These are phyloP conservation scores for Boletus vinaceobasis DNA, from an alignment of 768 basidiomycete genomes.

Conservation along the genomic window DNA sequence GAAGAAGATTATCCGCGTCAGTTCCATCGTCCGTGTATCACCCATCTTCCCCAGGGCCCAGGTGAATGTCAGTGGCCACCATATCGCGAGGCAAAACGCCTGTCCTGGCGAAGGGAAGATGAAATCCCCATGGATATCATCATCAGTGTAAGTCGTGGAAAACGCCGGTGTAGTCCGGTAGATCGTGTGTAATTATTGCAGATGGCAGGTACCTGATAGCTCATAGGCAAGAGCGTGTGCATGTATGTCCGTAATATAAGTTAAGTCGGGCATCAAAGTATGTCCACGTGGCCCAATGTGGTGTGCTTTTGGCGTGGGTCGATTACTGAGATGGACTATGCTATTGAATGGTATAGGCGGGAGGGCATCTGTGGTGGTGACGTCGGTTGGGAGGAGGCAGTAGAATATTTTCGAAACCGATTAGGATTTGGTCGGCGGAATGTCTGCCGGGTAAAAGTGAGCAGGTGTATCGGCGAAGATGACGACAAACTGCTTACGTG, in stretches of 20 bases:
- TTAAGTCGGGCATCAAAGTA: slow-evolving; percentile 16
- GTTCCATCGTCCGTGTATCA: slow-evolving; percentile 21
- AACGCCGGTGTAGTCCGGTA: slow-evolving; percentile 12
- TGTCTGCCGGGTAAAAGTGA: slow-evolving; percentile 21
- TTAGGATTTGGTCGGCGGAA: slow-evolving; percentile 33
- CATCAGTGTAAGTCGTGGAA: slow-evolving; percentile 24
- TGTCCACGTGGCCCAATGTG: slow-evolving; percentile 10
- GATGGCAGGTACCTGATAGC: slow-evolving; percentile 16
- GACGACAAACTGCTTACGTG: slow-evolving; percentile 35
- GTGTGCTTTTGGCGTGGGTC: slow-evolving; percentile 14
- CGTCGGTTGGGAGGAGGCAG: slow-evolving; percentile 16
- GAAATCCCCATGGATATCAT: slow-evolving; percentile 25
- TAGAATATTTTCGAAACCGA: slow-evolving; percentile 23
- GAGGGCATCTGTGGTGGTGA: slow-evolving; percentile 34
- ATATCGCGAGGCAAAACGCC: slow-evolving; percentile 1
- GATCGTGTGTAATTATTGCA: slow-evolving; percentile 29
- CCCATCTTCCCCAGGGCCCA: slow-evolving; percentile 1
- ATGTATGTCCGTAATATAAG: slow-evolving; percentile 27
- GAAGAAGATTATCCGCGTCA: slow-evolving; percentile 28
- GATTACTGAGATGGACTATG: slow-evolving; percentile 24
- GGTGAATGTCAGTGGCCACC: slow-evolving; percentile 2
- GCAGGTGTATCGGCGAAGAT: neutral
- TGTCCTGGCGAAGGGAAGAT: slow-evolving; percentile 14
- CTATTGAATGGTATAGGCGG: slow-evolving; percentile 33
- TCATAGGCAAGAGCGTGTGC: slow-evolving; percentile 19